These are phyloP conservation scores for Gossypium davidsonii DNA, from an alignment of 441 rosid species.

Conservation along the genomic window DNA sequence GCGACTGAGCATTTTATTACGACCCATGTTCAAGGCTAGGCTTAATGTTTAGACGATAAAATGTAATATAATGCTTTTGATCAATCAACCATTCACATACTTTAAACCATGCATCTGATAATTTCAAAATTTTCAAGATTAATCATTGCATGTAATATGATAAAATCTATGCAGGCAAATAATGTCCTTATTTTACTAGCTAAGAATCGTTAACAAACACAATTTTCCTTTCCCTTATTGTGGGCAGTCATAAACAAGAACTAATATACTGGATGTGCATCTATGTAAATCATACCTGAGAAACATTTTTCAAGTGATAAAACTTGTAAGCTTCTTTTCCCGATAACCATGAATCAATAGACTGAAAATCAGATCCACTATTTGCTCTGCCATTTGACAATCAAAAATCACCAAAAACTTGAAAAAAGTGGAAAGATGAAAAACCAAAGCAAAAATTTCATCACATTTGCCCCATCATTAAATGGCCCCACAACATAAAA, in stretches of 20 bases:
- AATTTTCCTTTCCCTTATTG: not conserved
- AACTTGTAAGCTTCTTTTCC: constrained; percentile 47
- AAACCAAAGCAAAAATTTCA: not conserved
- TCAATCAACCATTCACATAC: not conserved
- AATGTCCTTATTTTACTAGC: not conserved
- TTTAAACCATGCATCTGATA: not conserved
- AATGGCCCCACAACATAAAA: not conserved
- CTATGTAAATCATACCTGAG: constrained; percentile 47
- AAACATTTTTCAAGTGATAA: constrained; percentile 66
- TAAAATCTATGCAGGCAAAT: not conserved
- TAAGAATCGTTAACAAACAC: not conserved
- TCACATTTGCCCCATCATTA: not conserved
- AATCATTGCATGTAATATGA: not conserved
- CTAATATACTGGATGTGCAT: not conserved
- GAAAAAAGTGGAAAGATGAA: not conserved
- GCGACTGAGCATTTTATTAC: not conserved
- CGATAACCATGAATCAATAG: constrained; percentile 31
- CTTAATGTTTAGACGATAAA: not conserved
- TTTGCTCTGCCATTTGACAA: constrained; percentile 38
- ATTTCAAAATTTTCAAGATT: not conserved
- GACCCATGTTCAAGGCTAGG: not conserved
- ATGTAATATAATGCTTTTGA: not conserved
- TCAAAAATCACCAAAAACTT: constrained; percentile 17
- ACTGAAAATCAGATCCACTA: constrained; percentile 33
- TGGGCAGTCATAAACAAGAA: not conserved